Evolutionary conservation across 2,329 filamentous ascomycete genomes (phyloP).

Genomic region (Penicillium occitanis): DNA sequence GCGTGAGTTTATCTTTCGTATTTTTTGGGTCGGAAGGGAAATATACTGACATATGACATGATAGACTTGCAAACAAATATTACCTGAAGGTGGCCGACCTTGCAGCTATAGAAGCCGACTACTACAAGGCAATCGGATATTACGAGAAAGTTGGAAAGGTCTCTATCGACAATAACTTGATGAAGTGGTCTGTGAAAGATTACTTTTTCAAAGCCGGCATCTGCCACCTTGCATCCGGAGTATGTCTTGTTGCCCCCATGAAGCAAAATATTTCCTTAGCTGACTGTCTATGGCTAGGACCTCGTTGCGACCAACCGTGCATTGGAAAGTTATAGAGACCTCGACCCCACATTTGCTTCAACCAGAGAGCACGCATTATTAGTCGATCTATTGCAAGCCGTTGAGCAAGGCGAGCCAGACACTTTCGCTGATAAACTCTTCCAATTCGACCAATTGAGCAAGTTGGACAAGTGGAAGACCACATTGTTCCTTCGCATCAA

Average conservation of each 20-base stretch:
- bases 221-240: conserved; percentile 72
- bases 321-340: conserved; percentile 76
- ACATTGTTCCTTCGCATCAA: conserved; percentile 79
- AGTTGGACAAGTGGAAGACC: conserved; percentile 97
- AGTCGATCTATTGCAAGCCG: conserved; percentile 69
- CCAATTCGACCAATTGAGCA: conserved; percentile 87
- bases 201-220: conserved; percentile 94
- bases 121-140: conserved; percentile 75
- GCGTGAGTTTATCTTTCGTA: conserved; percentile 56
- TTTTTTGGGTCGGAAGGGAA: not conserved
- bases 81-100: conserved; percentile 91
- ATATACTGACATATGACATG: not conserved
- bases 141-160: conserved; percentile 81
- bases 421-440: conserved; percentile 82
- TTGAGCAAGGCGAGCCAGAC: conserved; percentile 78
- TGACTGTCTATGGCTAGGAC: conserved; percentile 51
- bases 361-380: conserved; percentile 82
- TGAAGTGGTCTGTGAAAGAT: conserved; percentile 92
- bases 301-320: conserved; percentile 75
- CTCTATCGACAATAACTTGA: conserved; percentile 83
- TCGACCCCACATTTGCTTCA: conserved; percentile 72
- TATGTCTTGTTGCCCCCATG: conserved; percentile 26
- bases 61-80: conserved; percentile 84
- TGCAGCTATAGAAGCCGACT: conserved; percentile 76
- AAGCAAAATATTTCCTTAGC: not conserved